Evolutionary conservation across 192 early-diverging fungal genomes (phyloP).

Genomic region (Geosiphon pyriformis): DNA sequence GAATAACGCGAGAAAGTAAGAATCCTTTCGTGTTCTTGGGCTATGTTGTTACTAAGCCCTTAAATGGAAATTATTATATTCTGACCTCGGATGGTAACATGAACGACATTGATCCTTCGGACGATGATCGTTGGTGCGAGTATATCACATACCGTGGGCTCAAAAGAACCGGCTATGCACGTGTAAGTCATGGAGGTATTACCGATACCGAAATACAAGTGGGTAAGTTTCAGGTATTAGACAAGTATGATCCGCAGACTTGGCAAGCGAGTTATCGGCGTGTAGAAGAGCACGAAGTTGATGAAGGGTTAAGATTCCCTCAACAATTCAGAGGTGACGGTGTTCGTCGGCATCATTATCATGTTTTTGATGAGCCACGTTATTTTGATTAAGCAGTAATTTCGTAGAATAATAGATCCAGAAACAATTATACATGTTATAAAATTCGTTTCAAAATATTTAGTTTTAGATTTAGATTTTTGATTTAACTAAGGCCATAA

Average conservation of each 20-base stretch:
- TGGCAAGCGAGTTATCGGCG: conserved; percentile 54
- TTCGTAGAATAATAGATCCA: neutral
- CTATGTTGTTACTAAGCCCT: conserved; percentile 74
- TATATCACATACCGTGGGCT: conserved; percentile 77
- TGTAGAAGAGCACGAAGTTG: conserved; percentile 51
- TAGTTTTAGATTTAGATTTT: too few relatives aligned
- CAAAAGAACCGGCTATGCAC: conserved; percentile 67
- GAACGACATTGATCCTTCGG: conserved; percentile 70
- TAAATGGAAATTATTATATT: conserved; percentile 54
- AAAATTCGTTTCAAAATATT: too few relatives aligned
- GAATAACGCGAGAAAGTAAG: conserved; percentile 66
- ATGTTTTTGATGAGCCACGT: conserved; percentile 72
- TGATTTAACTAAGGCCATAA: too few relatives aligned
- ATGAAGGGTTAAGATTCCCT: conserved; percentile 57
- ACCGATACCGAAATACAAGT: conserved; percentile 82
- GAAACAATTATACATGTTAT: too few relatives aligned
- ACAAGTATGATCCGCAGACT: conserved; percentile 25
- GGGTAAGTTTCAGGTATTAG: conserved; percentile 66
- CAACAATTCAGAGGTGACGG: conserved; percentile 61
- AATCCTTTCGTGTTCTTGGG: conserved; percentile 78
- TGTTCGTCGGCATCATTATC: conserved; percentile 67
- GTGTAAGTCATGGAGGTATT: conserved; percentile 71
- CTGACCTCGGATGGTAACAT: conserved; percentile 62
- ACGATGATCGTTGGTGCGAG: conserved; percentile 79
- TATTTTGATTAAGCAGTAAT: conserved; percentile 46